These are phyloP conservation scores for Casuarina cunninghamiana DNA, from an alignment of 306 rosid genomes.

Conservation along the genomic window DNA sequence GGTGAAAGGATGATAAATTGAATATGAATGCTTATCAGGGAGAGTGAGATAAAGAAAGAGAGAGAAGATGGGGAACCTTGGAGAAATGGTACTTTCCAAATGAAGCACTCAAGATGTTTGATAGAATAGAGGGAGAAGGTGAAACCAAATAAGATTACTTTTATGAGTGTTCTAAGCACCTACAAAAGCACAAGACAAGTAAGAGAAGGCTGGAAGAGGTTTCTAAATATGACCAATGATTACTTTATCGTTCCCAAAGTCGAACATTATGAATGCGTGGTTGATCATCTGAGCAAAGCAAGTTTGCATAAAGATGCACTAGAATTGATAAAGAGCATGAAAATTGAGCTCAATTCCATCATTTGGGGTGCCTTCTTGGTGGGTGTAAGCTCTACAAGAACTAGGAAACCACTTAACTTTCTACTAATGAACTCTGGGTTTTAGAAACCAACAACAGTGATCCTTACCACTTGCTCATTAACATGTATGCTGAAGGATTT, in stretches of 20 bases:
- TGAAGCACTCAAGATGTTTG: conserved; percentile 61
- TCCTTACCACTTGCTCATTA: conserved; percentile 55
- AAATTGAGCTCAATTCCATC: conserved; percentile 51
- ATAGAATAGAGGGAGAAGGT: conserved; percentile 57
- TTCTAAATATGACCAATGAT: conserved; percentile 54
- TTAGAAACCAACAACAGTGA: conserved; percentile 76
- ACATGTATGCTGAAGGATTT: conserved; percentile 66
- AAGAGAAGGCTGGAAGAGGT: conserved; percentile 62
- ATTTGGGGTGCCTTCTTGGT: conserved; percentile 83
- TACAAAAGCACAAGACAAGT: conserved; percentile 77
- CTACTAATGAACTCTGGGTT: conserved; percentile 44
- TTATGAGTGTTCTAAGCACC: conserved; percentile 67
- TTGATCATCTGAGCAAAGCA: conserved; percentile 75
- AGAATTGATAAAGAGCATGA: conserved; percentile 61
- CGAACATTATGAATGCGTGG: conserved; percentile 88
- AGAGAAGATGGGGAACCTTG: conserved; percentile 52
- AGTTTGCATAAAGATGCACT: conserved; percentile 73
- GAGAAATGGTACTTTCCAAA: conserved; percentile 80
- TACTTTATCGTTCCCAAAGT: conserved; percentile 52
- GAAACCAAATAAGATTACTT: conserved; percentile 56
- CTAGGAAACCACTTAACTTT: conserved; percentile 52
- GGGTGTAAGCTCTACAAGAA: conserved; percentile 75
- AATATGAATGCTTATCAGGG: conserved; percentile 9
- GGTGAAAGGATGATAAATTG: neutral
- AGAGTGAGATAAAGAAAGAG: neutral